Conservation (phyloP, 2,329 filamentous ascomycete genomes). For the Aspergillus glaucus region DNA sequence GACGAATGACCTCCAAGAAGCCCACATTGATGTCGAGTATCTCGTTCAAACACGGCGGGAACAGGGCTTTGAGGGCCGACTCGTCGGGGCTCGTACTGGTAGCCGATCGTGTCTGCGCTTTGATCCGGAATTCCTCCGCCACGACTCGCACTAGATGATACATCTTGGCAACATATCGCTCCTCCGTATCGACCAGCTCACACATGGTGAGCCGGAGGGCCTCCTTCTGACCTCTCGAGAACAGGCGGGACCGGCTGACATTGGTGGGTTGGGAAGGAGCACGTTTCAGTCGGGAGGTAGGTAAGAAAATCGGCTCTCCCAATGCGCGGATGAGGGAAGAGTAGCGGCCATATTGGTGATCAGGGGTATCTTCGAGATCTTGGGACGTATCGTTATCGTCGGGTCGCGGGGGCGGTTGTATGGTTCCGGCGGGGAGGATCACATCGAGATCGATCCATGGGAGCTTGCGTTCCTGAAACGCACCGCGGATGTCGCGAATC, state of each 20-base stretch:
- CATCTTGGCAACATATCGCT: slow-evolving; percentile 85
- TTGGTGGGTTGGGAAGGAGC: slow-evolving; percentile 82
- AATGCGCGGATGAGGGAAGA: slow-evolving; percentile 69
- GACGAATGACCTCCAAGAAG: slow-evolving; percentile 71
- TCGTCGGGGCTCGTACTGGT: slow-evolving; percentile 66
- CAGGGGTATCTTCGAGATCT: slow-evolving; percentile 21
- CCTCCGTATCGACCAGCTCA: slow-evolving; percentile 88
- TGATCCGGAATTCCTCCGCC: slow-evolving; percentile 70
- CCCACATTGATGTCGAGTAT: slow-evolving; percentile 76
- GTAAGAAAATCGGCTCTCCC: slow-evolving; percentile 78
- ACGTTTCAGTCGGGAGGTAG: slow-evolving; percentile 74
- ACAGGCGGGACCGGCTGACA: slow-evolving; percentile 69
- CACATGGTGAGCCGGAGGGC: slow-evolving; percentile 80
- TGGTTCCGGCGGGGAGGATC: slow-evolving; percentile 70
- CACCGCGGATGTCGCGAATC: slow-evolving; percentile 64
- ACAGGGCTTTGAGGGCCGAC: slow-evolving; percentile 67
- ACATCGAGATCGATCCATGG: slow-evolving; percentile 85
- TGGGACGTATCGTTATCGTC: slow-evolving; percentile 54
- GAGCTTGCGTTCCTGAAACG: slow-evolving; percentile 73
- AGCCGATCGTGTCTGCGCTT: slow-evolving; percentile 53
- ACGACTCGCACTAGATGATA: slow-evolving; percentile 75
- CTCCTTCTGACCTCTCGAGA: slow-evolving; percentile 74
- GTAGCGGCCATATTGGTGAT: slow-evolving; percentile 67
- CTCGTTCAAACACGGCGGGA: slow-evolving; percentile 70
- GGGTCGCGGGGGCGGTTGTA: slow-evolving; percentile 56